A percentile compares a stretch with the other conserved stretches of the same genome.
phyloP scores from a whole-genome alignment of 306 rosid genomes.

The Cucumis sativus region Cucumber_9930_V3 NC_026655.2:2552001-2552500 shows the following conservation, averaged over 20 bases:
- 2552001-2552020: neutral
- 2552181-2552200: neutral
- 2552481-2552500: neutral
- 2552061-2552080: neutral
- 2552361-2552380: neutral
- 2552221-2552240: neutral
- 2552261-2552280: neutral
- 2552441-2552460: neutral
- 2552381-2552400: neutral
- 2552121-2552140: neutral
- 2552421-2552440: neutral
- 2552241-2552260: neutral
- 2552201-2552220: neutral
- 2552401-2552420: neutral
- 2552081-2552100: neutral
- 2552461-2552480: neutral
- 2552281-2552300: neutral
- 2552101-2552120: neutral
- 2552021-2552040: neutral
- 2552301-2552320: neutral
- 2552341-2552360: neutral
- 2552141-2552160: neutral
- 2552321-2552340: neutral
- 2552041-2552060: neutral
- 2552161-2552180: neutral